A percentile compares a stretch with the other conserved stretches of the same genome.
These are phyloP conservation scores for Ophiocordyceps camponoti-floridani DNA, from an alignment of 2,329 filamentous ascomycete genomes.

Conservation along the genomic window DNA sequence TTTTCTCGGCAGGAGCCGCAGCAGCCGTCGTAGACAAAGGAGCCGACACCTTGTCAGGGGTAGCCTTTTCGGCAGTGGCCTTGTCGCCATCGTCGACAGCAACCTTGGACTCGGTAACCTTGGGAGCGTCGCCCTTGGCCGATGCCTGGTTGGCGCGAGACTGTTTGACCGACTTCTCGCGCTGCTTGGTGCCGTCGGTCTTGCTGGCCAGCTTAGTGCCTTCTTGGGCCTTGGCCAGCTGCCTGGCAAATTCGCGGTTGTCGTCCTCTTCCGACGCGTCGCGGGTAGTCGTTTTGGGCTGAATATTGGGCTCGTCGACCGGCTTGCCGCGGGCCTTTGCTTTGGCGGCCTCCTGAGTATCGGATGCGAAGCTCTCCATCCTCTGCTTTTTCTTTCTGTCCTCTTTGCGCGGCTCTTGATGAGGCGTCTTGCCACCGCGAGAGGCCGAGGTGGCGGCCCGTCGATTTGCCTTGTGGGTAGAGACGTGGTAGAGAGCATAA, in stretches of 20 bases:
- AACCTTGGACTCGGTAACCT: constrained; percentile 16
- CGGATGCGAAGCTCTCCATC: constrained; percentile 20
- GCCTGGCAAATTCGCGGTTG: constrained; percentile 60
- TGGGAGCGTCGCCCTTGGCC: constrained; percentile 21
- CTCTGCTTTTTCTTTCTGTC: constrained; percentile 28
- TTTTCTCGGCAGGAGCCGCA: background rate
- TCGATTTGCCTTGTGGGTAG: constrained; percentile 16
- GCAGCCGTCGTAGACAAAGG: background rate
- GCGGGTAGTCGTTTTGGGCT: constrained; percentile 10
- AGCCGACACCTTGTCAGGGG: background rate
- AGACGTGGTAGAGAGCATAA: constrained; percentile 16
- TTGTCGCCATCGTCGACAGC: background rate
- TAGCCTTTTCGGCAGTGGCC: background rate
- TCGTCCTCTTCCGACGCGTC: constrained; percentile 40
- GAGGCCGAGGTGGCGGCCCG: constrained; percentile 9
- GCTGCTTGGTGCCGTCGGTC: constrained; percentile 40
- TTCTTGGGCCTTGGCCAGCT: constrained; percentile 52
- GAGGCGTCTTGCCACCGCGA: constrained; percentile 12
- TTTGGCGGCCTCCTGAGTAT: constrained; percentile 19
- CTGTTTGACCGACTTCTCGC: constrained; percentile 54
- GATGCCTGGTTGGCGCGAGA: constrained; percentile 37
- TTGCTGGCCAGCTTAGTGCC: constrained; percentile 42
- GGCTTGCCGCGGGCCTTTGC: constrained; percentile 13
- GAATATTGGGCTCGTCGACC: constrained; percentile 9
- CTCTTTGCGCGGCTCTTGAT: constrained; percentile 18